Percentiles rank a stretch among this genome's conserved stretches.
These are phyloP conservation scores for Plenodomus tracheiphilus DNA, from an alignment of 2,329 filamentous ascomycete genomes.

Conservation along the genomic window DNA sequence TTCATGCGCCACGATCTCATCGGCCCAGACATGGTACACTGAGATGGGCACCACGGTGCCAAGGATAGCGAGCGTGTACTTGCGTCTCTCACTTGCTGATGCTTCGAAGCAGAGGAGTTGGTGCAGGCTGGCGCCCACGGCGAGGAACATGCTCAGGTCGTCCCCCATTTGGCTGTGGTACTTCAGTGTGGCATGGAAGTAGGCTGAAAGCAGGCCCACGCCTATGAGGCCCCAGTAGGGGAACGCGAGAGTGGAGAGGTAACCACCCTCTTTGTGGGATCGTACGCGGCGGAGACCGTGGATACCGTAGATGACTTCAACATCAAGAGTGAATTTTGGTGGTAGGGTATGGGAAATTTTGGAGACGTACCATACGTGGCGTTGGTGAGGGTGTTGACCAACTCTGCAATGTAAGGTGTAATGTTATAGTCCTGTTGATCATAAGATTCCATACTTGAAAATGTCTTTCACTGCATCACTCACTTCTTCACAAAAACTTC, in stretches of 20 bases:
- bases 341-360: not conserved
- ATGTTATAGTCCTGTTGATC: conserved; percentile 56
- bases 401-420: conserved; percentile 57
- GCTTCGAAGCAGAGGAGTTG: conserved; percentile 51
- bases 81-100: conserved; percentile 23
- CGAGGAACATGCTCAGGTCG: conserved; percentile 62
- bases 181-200: conserved; percentile 51
- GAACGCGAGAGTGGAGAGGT: conserved; percentile 38
- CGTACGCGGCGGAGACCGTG: conserved; percentile 36
- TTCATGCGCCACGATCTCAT: conserved; percentile 46
- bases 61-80: conserved; percentile 31
- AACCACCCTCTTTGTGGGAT: conserved; percentile 28
- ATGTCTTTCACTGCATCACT: not conserved
- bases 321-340: not conserved
- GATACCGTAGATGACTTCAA: conserved; percentile 41
- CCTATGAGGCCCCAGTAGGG: conserved; percentile 50
- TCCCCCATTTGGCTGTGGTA: conserved; percentile 57
- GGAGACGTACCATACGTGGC: conserved; percentile 50
- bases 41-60: conserved; percentile 38
- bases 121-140: conserved; percentile 58
- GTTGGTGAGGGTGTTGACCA: conserved; percentile 59
- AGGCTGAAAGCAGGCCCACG: conserved; percentile 48
- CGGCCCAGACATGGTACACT: conserved; percentile 42
- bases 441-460: not conserved
- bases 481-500: conserved; percentile 45